These are phyloP conservation scores for Spinellus fusiger DNA, from an alignment of 192 early-diverging fungal genomes.

Conservation along the genomic window DNA sequence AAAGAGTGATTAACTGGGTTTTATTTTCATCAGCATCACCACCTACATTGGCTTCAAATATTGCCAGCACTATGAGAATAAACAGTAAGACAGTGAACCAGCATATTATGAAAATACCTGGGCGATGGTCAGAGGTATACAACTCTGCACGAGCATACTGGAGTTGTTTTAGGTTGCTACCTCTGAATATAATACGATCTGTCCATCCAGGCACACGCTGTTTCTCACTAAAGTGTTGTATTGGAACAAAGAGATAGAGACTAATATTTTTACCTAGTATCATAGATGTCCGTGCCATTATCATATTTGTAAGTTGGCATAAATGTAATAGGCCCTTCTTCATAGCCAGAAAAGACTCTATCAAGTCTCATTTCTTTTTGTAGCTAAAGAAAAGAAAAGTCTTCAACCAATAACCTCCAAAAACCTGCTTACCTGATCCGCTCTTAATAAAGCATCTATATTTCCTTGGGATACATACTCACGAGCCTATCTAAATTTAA, in stretches of 20 bases:
- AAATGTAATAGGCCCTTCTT: conserved; percentile 69
- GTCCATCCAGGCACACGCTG: conserved; percentile 60
- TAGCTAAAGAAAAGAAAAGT: conserved; percentile 29
- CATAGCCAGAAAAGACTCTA: conserved; percentile 69
- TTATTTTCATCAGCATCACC: not conserved
- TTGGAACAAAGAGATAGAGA: not conserved
- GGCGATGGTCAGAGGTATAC: conserved; percentile 76
- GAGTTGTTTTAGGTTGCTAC: conserved; percentile 40
- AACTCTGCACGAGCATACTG: conserved; percentile 53
- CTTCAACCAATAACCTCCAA: not conserved
- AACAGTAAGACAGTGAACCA: not conserved
- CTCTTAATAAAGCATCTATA: conserved; percentile 43
- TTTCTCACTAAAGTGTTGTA: conserved; percentile 46
- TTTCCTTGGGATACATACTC: conserved; percentile 33
- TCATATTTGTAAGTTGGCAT: conserved; percentile 82
- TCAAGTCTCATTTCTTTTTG: conserved; percentile 51
- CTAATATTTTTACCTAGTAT: conserved; percentile 49
- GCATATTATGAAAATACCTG: conserved; percentile 35
- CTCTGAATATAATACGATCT: conserved; percentile 58
- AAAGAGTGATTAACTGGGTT: not conserved
- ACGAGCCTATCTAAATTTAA: conserved; percentile 30
- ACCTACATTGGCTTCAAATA: conserved; percentile 31
- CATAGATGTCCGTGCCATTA: conserved; percentile 61
- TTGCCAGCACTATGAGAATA: conserved; percentile 20
- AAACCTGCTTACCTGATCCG: conserved; percentile 50